Conservation (phyloP, 495 filamentous ascomycete species). For the Xylaria scruposa region DNA sequence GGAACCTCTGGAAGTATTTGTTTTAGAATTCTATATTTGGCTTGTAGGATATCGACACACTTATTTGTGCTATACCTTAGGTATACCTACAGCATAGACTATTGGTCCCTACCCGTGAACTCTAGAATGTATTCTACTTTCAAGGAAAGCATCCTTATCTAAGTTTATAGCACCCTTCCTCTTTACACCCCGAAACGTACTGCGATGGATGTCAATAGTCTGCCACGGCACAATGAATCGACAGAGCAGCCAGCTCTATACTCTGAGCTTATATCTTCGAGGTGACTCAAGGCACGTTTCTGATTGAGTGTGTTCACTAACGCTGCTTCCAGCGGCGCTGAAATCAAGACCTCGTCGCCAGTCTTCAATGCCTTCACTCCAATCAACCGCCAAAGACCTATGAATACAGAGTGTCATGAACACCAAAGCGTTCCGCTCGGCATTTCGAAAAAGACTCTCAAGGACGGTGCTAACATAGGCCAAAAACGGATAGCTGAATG, state of each 20-base stretch:
- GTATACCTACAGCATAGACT: neutral
- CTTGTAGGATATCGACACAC: neutral
- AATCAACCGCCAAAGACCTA: neutral
- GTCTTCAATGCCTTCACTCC: neutral
- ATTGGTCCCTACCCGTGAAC: neutral
- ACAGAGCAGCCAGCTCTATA: neutral
- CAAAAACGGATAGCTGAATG: slow-evolving; percentile 12
- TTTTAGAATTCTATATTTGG: neutral
- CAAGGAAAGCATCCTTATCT: neutral
- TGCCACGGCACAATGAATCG: neutral
- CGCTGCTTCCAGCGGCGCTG: neutral
- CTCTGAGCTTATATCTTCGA: neutral
- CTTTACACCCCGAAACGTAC: neutral
- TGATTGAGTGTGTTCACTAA: slow-evolving; percentile 6
- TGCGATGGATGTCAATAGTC: neutral
- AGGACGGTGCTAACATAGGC: neutral
- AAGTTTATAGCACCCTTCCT: neutral
- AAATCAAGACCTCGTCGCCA: neutral
- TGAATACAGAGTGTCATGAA: neutral
- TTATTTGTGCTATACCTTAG: neutral
- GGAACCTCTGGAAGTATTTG: neutral
- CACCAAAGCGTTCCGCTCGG: neutral
- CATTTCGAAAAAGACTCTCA: neutral
- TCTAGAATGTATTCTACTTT: neutral
- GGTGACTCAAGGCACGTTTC: neutral